A percentile compares a stretch with the other conserved stretches of the same genome.
Conservation (phyloP, 345 rosid genomes). For the Dovyalis caffra region DNA sequence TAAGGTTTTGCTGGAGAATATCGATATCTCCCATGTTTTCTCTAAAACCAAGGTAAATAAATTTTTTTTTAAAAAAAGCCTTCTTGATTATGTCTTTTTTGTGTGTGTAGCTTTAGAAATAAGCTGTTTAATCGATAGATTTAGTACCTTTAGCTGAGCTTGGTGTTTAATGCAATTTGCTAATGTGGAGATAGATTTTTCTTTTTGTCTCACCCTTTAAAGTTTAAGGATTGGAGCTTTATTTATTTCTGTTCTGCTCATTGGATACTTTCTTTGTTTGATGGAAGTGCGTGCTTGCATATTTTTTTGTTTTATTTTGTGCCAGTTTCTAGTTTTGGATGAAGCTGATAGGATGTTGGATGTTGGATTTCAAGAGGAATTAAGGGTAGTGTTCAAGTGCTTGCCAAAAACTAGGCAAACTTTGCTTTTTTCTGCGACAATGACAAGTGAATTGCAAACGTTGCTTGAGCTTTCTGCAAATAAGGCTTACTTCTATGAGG, state of each 20-base stretch:
- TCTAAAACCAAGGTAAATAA: constrained; percentile 66
- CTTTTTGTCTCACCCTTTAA: too few relatives aligned
- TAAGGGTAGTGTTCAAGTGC: constrained; percentile 62
- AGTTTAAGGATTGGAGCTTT: neutral
- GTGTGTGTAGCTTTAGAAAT: too few relatives aligned
- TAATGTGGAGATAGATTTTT: too few relatives aligned
- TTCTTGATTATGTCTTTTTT: neutral
- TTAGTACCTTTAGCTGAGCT: too few relatives aligned
- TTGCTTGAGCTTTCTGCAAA: constrained; percentile 77
- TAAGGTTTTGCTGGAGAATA: constrained; percentile 77
- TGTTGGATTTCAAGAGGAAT: constrained; percentile 89
- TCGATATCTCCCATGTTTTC: constrained; percentile 76
- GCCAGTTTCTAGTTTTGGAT: constrained; percentile 82
- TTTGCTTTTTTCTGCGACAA: constrained; percentile 88
- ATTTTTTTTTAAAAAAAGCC: neutral
- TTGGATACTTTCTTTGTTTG: neutral
- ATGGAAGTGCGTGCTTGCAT: neutral
- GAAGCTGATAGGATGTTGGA: constrained; percentile 98
- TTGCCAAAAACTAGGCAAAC: constrained; percentile 80
- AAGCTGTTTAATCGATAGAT: too few relatives aligned
- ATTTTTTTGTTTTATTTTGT: constrained; percentile 12
- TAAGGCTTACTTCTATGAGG: constrained; percentile 92
- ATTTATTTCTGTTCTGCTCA: neutral
- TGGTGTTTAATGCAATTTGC: too few relatives aligned
- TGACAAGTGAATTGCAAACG: constrained; percentile 72